Percentiles rank a stretch among this genome's conserved stretches.
Conservation (phyloP, 495 filamentous ascomycete genomes). For the Penicillium roqueforti region DNA sequence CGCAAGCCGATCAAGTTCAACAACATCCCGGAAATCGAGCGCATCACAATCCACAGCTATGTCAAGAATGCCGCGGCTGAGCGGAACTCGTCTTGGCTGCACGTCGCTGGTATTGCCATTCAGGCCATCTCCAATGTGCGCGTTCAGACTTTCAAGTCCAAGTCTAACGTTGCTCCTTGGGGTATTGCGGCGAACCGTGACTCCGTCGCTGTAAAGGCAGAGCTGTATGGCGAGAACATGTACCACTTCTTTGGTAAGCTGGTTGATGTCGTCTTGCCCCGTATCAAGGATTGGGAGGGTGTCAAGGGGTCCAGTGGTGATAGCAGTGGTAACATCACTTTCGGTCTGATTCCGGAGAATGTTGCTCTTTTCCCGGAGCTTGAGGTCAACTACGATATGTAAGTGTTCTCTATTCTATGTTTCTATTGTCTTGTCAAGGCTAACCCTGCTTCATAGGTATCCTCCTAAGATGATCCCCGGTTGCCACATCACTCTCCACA, state of each 20-base stretch:
- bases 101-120: conserved; percentile 76
- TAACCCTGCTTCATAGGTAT: conserved; percentile 48
- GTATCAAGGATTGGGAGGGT: conserved; percentile 91
- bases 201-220: conserved; percentile 59
- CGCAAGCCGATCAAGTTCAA: conserved; percentile 75
- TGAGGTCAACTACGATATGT: conserved; percentile 87
- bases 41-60: conserved; percentile 77
- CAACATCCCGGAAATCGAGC: conserved; percentile 77
- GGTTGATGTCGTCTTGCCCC: conserved; percentile 83
- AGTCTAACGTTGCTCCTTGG: conserved; percentile 62
- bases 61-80: conserved; percentile 56
- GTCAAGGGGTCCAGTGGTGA: conserved; percentile 74
- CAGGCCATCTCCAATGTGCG: conserved; percentile 83
- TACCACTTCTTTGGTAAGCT: conserved; percentile 83
- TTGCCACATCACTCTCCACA: conserved; percentile 81
- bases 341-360: conserved; percentile 66
- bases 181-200: conserved; percentile 49
- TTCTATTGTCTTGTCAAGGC: neutral
- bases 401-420: conserved; percentile 35
- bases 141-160: conserved; percentile 63
- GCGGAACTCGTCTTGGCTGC: conserved; percentile 58
- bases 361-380: conserved; percentile 87
- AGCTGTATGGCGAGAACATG: conserved; percentile 72
- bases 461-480: conserved; percentile 91
- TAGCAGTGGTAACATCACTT: conserved; percentile 79